Conservation (phyloP, 2,329 filamentous ascomycete genomes). For the Paraphaeosphaeria minitans region DNA sequence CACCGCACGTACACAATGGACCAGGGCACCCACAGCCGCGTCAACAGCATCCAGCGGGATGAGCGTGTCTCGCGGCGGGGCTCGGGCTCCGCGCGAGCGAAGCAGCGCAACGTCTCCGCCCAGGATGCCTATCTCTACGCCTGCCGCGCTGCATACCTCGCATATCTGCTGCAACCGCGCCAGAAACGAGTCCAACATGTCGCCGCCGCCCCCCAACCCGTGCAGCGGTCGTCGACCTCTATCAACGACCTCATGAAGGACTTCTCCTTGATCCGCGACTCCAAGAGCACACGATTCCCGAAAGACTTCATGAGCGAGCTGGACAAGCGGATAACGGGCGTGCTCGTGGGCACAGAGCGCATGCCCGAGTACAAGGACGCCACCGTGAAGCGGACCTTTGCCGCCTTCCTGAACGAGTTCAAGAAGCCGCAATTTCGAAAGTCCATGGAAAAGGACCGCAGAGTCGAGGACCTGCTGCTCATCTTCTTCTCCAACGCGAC, state of each 20-base stretch:
- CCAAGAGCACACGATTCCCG: conserved; percentile 72
- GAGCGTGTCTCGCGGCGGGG: conserved; percentile 48
- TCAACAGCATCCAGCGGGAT: conserved; percentile 51
- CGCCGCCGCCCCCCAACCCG: conserved; percentile 60
- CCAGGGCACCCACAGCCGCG: conserved; percentile 43
- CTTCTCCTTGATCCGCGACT: conserved; percentile 70
- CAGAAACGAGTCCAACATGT: conserved; percentile 89
- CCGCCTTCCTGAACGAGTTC: conserved; percentile 89
- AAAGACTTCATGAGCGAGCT: conserved; percentile 73
- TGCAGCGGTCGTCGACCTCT: conserved; percentile 72
- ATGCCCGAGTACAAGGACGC: conserved; percentile 89
- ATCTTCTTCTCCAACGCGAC: conserved; percentile 97
- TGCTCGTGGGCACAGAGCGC: conserved; percentile 80
- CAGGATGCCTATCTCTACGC: conserved; percentile 92
- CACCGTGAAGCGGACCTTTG: conserved; percentile 91
- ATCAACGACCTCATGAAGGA: conserved; percentile 88
- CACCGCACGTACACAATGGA: conserved; percentile 32
- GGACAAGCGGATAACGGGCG: conserved; percentile 78
- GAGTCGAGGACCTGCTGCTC: conserved; percentile 88
- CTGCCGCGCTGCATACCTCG: conserved; percentile 85
- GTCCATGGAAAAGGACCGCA: conserved; percentile 89
- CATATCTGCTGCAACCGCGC: conserved; percentile 90
- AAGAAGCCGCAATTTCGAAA: conserved; percentile 88
- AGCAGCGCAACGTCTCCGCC: conserved; percentile 48
- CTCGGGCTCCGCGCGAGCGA: conserved; percentile 45